Conservation (phyloP, 2,329 filamentous ascomycete species). For the Juglanconis juglandina region DNA sequence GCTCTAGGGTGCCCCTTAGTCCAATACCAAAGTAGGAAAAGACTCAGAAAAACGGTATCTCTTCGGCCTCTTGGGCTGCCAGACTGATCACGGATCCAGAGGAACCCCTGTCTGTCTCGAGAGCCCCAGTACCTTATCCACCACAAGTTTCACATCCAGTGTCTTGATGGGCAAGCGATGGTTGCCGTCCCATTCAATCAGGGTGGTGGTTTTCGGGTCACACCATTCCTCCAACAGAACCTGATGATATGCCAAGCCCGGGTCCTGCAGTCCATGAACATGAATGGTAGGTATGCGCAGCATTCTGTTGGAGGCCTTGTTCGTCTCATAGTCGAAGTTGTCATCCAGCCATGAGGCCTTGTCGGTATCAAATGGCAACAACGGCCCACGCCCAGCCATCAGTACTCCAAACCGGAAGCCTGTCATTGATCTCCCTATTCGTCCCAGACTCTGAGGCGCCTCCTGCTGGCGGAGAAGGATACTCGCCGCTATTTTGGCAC, state of each 20-base stretch:
- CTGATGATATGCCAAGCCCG: slow-evolving; percentile 56
- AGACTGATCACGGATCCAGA: neutral
- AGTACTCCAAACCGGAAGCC: slow-evolving; percentile 29
- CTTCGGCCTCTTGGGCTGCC: no score
- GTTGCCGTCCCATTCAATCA: slow-evolving; percentile 71
- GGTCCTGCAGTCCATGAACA: slow-evolving; percentile 62
- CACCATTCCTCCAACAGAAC: slow-evolving; percentile 58
- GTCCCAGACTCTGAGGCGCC: slow-evolving; percentile 18
- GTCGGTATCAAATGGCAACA: slow-evolving; percentile 14
- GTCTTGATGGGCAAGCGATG: slow-evolving; percentile 70
- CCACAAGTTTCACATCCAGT: slow-evolving; percentile 58
- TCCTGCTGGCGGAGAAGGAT: slow-evolving; percentile 61
- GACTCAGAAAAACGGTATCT: no score
- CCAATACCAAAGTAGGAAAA: no score
- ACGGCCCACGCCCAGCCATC: slow-evolving; percentile 31
- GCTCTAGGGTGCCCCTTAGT: no score
- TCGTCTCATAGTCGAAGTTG: slow-evolving; percentile 41
- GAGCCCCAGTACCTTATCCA: slow-evolving; percentile 26
- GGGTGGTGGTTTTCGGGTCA: slow-evolving; percentile 44
- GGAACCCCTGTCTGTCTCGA: neutral
- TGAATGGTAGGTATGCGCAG: slow-evolving; percentile 61
- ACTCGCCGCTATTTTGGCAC: slow-evolving; percentile 59
- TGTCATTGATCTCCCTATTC: slow-evolving; percentile 25
- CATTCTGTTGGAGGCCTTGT: slow-evolving; percentile 40
- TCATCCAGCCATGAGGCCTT: slow-evolving; percentile 32